Evolutionary conservation across 306 rosid genomes (phyloP).

Genomic region (Casuarina glauca): DNA sequence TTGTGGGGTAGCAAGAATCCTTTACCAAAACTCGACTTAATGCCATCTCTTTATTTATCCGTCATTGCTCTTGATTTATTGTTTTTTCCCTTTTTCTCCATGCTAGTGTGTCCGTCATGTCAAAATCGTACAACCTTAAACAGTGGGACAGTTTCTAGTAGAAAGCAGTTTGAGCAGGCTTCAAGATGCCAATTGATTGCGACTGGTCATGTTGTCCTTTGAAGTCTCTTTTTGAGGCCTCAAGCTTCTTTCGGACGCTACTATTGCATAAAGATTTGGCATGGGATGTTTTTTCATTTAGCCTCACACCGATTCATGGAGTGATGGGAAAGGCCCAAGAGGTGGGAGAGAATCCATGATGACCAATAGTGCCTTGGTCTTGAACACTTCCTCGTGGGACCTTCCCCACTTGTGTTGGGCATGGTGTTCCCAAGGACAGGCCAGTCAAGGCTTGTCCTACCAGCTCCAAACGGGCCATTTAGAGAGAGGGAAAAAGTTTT

Average conservation of each 20-base stretch:
- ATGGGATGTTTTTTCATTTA: no score
- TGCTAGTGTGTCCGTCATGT: not conserved
- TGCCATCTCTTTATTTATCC: not conserved
- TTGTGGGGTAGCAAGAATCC: not conserved
- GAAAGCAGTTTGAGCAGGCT: not conserved
- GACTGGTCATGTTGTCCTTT: not conserved
- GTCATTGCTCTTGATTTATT: not conserved
- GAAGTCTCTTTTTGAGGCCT: not conserved
- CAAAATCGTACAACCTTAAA: no score
- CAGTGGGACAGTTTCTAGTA: no score
- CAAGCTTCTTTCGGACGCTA: not conserved
- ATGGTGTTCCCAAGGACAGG: not conserved
- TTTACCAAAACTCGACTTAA: not conserved
- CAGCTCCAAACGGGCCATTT: not conserved
- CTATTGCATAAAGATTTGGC: not conserved
- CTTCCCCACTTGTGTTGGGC: no score
- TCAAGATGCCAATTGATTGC: not conserved
- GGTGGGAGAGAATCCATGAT: not conserved
- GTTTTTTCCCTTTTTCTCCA: not conserved
- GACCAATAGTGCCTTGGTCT: not conserved
- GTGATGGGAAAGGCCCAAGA: not conserved
- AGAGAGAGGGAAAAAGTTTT: not conserved
- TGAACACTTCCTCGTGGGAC: not conserved
- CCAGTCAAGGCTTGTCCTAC: not conserved
- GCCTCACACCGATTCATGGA: no score